Base-by-base conservation (phyloP, 2,329 filamentous ascomycete species). In the Pestalotiopsis sp. region DNA sequence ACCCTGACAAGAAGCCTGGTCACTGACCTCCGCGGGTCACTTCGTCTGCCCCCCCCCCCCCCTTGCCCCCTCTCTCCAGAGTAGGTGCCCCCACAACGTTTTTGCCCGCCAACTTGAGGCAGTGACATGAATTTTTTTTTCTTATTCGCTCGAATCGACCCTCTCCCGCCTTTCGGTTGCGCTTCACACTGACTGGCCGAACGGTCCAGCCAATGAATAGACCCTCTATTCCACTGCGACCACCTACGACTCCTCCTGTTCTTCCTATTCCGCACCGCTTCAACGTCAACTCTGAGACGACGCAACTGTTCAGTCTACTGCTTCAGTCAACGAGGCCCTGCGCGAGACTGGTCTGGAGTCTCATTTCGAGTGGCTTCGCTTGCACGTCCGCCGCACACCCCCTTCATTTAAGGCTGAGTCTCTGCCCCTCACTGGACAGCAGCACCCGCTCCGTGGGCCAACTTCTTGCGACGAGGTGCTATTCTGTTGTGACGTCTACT, bases 141-240 rank as follows among this genome's bases (percentile, higher is more conserved):
- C 20, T 56, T 63, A 4, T 14, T 45, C 36, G 49, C 41, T 45
- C 57, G 6, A 14, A 4, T 36, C 20, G 14, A 17, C 38, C 39
- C 61, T 20, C 61, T n/a, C 41, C 36, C 61, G 36, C 39, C 61
- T 20, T 52, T 20, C 45, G 61, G 38, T 64, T 64, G 39, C 61
- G 61, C 61, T 64, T 49, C 39, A 20, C 36, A 64, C 13, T 49
- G 36, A 52, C 13, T 49, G 36, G 36, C 38, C 23, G 25, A 64
- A 20, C 61, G 61, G 39, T 9, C 39, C 61, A 52, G 61, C 61
- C 61, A 64, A 64, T 64, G 36, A 39, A 49, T 52, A 64, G 61
- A 25, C 61, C 20, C 61, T 64, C 38, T 17, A 64, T 27, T 49
- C 41, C 13, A 31, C 25, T 64, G 39, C 25, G 39, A 20, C 27